phyloP scores from a whole-genome alignment of 2,329 filamentous ascomycete species.

The Beauveria caledonica region DNA sequence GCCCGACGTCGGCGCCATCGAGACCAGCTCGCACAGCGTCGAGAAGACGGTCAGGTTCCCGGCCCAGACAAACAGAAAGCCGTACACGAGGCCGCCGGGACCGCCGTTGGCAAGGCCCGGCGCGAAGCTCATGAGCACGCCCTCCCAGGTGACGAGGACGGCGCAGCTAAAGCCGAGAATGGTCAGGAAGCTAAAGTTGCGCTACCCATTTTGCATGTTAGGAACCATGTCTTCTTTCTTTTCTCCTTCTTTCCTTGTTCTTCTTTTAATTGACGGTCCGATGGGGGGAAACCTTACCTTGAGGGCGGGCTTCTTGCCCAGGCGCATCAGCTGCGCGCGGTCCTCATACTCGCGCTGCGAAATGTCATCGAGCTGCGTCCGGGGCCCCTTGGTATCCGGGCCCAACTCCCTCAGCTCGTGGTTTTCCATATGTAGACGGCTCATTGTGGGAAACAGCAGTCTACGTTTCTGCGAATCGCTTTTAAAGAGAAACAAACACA shows the following conservation, averaged over 20 bases:
- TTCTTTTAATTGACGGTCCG: neutral
- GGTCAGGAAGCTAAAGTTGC: conserved; percentile 41
- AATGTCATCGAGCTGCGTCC: neutral
- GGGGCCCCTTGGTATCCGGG: neutral
- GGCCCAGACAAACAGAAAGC: conserved; percentile 39
- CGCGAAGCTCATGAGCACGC: conserved; percentile 24
- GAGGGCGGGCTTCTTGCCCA: conserved; percentile 8
- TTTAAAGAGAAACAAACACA: too few relatives aligned
- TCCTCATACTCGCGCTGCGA: conserved; percentile 7
- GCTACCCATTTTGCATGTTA: conserved; percentile 17
- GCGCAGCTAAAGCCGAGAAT: conserved; percentile 46
- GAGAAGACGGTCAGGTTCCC: conserved; percentile 37
- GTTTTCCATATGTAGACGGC: neutral
- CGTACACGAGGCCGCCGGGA: conserved; percentile 44
- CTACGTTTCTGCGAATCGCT: neutral
- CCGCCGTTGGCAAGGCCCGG: conserved; percentile 40
- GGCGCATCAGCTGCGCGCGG: conserved; percentile 1
- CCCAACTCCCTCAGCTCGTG: neutral
- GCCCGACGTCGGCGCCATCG: conserved; percentile 41
- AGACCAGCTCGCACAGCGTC: conserved; percentile 32
- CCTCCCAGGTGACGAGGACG: conserved; percentile 46
- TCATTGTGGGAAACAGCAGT: neutral
- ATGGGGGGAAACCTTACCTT: neutral
- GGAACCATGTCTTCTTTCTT: neutral
- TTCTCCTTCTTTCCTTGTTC: neutral